Evolutionary conservation across 2,329 filamentous ascomycete species (phyloP).

Genomic region (Aspergillus brunneoviolaceus): DNA sequence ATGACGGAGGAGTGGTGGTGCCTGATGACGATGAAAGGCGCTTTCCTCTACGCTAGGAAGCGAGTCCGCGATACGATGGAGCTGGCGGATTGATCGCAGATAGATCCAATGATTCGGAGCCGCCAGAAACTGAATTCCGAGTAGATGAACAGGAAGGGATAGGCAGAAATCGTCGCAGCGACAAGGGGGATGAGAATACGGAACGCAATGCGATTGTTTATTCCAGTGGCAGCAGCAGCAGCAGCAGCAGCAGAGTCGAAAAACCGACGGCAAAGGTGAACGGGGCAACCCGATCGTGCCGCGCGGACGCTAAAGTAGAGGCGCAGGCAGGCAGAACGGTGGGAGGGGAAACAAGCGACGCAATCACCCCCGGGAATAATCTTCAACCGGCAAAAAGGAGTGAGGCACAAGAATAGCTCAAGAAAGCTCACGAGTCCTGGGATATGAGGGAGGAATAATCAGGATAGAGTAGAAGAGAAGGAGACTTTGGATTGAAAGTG

Average conservation of each 20-base stretch:
- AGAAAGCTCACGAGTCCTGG: neutral
- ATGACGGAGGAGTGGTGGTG: conserved; percentile 22
- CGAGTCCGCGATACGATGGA: neutral
- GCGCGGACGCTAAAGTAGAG: conserved; percentile 20
- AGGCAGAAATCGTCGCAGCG: neutral
- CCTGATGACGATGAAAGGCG: conserved; percentile 9
- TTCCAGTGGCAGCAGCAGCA: conserved; percentile 15
- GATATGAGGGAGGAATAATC: neutral
- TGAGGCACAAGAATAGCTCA: neutral
- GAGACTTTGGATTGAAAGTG: neutral
- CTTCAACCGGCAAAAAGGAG: neutral
- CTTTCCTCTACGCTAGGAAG: conserved; percentile 13
- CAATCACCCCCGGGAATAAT: neutral
- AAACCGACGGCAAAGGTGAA: conserved; percentile 20
- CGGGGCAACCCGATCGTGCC: conserved; percentile 27
- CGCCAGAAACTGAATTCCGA: neutral
- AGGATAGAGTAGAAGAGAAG: neutral
- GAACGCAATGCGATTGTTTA: conserved; percentile 22
- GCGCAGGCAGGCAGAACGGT: conserved; percentile 2
- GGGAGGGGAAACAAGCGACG: neutral
- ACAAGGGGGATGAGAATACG: conserved; percentile 3
- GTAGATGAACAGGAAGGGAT: neutral
- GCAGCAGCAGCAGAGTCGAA: conserved; percentile 18
- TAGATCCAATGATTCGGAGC: neutral
- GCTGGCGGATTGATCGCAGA: neutral